These are phyloP conservation scores for Pholiota conissans DNA, from an alignment of 768 basidiomycete genomes.

Conservation along the genomic window DNA sequence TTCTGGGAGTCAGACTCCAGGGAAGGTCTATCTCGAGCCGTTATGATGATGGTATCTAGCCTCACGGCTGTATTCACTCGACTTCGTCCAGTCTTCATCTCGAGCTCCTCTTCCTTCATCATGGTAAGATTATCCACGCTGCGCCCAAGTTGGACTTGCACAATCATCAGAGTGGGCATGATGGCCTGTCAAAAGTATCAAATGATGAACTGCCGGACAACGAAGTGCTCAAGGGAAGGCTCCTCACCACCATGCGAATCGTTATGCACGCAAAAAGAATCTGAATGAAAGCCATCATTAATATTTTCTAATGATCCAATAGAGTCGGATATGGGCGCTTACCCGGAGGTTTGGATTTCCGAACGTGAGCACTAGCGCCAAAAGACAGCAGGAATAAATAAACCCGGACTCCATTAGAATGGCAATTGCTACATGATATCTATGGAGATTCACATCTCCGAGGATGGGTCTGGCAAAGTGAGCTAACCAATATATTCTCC, in stretches of 20 bases:
- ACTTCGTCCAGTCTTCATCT: not conserved
- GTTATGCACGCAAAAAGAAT: slow-evolving; percentile 4
- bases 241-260: slow-evolving; percentile 8
- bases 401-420: slow-evolving; percentile 6
- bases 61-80: not conserved
- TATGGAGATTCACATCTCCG: not conserved
- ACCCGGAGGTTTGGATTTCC: slow-evolving; percentile 7
- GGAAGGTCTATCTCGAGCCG: not conserved
- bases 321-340: not conserved
- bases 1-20: not conserved
- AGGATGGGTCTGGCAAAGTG: not conserved
- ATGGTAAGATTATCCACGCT: not conserved
- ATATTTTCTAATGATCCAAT: not conserved
- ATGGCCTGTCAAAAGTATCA: not conserved
- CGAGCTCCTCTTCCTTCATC: not conserved
- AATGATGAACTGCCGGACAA: not conserved
- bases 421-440: slow-evolving; percentile 3
- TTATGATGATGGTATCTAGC: slow-evolving; percentile 3
- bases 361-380: slow-evolving; percentile 2
- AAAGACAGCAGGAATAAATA: slow-evolving; percentile 3
- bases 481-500: not conserved
- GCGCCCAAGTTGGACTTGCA: slow-evolving; percentile 3
- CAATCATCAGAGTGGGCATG: slow-evolving; percentile 10
- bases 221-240: not conserved
- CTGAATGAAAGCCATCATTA: not conserved